Base-by-base conservation (phyloP, 352 stramenopile species). In the Thalassiosira livingstoniorum region DNA sequence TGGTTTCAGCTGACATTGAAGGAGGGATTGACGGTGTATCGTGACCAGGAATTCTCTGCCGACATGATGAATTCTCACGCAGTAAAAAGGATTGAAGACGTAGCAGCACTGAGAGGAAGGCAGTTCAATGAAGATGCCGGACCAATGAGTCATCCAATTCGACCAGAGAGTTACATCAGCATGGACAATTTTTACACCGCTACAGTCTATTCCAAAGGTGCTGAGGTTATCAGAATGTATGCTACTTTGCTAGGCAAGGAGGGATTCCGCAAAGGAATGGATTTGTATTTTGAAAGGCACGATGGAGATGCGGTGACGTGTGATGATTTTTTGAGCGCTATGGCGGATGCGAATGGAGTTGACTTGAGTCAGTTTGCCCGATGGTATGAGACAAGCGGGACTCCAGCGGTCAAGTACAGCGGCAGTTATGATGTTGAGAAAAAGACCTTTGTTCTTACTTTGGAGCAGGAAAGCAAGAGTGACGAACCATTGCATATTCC, bases 1-100 rank as follows among this genome's bases (percentile, higher is more conserved):
- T 97, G 94, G 94, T 97, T 97, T 75, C 94, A 97, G 84, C 84
- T 97, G 15, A 97, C 95, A 0, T 70, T 97, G 2, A 97, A 97
- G 80, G 95, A 97, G 78, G 95, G 94, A 21, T 81, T 97, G 4
- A 97, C 94, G 13, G 94, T 97, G 0, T 97, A 96, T 71, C 82
- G 93, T 31, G 93, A 96, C 78, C 91, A 95, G 80, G 75, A 94
- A 47, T 96, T 96, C 63, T 87, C 55, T 31, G 87, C 78, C 5
- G 91, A 96, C 74, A 87, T 93, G 82, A 85, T 80, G 69, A 83
- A 87, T 23, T 95, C 88, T 29, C 75, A 85, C 71, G 90, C 93
- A 37, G 92, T 95, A 18, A 97, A 97, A 75, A 84, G 95, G 3
- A 97, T 97, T 73, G 93, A 96, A 72, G 90, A 95, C 78, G 92